These are phyloP conservation scores for Rhododendron williamsianum DNA, from an alignment of 148 eudicot species.

Conservation along the genomic window DNA sequence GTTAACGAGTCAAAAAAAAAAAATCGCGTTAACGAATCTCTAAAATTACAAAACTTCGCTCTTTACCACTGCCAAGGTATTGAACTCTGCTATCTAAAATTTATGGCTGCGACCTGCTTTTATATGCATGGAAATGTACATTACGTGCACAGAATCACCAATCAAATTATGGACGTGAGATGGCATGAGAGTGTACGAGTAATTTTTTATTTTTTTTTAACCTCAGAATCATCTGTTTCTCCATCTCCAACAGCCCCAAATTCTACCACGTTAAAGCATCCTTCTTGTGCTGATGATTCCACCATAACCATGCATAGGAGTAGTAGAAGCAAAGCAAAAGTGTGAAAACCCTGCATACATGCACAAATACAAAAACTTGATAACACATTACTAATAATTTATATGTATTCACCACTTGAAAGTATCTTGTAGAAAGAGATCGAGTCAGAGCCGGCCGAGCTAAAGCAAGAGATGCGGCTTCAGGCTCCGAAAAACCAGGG, in stretches of 20 bases:
- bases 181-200: neutral
- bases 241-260: slow-evolving; percentile 5
- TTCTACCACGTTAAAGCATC: neutral
- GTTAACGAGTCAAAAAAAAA: no score
- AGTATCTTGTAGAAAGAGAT: neutral
- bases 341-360: neutral
- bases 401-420: neutral
- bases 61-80: no score
- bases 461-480: no score
- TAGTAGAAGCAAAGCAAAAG: neutral
- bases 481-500: no score
- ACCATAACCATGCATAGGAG: neutral
- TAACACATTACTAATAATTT: neutral
- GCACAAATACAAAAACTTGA: neutral
- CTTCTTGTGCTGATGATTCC: neutral
- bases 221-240: neutral
- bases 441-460: neutral
- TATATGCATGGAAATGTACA: neutral
- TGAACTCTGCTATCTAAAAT: neutral
- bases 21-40: no score
- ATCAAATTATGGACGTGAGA: neutral
- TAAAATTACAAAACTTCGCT: no score
- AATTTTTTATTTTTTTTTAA: neutral
- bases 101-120: neutral
- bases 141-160: neutral